phyloP scores from a whole-genome alignment of 495 filamentous ascomycete species.

The Neurospora pannonica region DNA sequence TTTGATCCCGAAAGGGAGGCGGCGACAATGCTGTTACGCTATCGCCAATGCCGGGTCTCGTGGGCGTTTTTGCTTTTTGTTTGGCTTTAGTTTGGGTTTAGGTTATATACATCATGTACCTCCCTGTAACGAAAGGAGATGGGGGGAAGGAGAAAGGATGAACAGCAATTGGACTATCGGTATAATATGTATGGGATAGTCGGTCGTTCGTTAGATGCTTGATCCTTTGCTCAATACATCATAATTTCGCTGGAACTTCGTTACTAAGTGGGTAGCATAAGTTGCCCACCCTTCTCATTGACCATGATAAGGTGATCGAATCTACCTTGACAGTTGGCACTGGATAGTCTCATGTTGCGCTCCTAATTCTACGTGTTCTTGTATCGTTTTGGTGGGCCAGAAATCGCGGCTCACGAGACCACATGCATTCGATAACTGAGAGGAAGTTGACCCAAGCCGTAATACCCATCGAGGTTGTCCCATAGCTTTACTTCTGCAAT shows the following conservation, averaged over 20 bases:
- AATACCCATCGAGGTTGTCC: too few species aligned
- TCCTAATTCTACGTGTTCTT: too few species aligned
- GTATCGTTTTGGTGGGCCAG: too few species aligned
- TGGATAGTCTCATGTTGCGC: too few species aligned
- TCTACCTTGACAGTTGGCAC: too few species aligned
- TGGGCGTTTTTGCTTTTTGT: conserved; percentile 31
- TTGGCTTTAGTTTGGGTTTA: not conserved
- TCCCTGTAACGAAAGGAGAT: not conserved
- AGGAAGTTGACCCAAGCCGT: too few species aligned
- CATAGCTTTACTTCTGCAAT: too few species aligned
- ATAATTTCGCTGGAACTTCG: not conserved
- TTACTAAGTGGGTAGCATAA: not conserved
- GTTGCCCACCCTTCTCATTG: too few species aligned
- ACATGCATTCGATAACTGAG: too few species aligned
- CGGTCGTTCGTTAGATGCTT: not conserved
- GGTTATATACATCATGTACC: not conserved
- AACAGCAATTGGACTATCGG: not conserved
- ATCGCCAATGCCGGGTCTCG: conserved; percentile 42
- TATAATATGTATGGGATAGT: not conserved
- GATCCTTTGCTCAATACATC: not conserved
- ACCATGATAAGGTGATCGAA: too few species aligned
- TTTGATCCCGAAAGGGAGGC: conserved; percentile 6
- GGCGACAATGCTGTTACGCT: conserved; percentile 47
- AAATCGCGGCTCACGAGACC: too few species aligned
- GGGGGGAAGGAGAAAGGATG: not conserved